Evolutionary conservation across 2,329 filamentous ascomycete genomes (phyloP).

Genomic region (Phaeosphaeriaceae sp.): DNA sequence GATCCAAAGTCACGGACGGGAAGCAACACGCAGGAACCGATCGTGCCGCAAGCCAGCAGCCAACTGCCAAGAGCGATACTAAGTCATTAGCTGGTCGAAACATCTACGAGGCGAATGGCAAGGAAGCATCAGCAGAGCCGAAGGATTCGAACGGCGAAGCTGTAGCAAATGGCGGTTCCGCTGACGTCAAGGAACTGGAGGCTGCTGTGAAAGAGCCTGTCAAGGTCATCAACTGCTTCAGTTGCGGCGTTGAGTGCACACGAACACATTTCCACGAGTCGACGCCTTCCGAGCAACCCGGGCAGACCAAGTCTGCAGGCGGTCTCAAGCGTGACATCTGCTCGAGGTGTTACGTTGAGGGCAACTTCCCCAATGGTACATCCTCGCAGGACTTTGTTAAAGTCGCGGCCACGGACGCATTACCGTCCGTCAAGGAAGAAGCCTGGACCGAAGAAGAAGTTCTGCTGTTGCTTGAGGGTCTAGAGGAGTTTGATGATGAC

Average conservation of each 20-base stretch:
- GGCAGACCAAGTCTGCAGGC: conserved; percentile 59
- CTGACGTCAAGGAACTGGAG: conserved; percentile 70
- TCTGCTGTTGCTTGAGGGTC: conserved; percentile 84
- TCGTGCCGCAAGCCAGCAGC: conserved; percentile 68
- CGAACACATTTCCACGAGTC: conserved; percentile 73
- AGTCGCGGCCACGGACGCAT: conserved; percentile 82
- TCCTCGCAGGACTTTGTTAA: conserved; percentile 83
- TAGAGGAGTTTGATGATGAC: conserved; percentile 94
- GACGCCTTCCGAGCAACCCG: conserved; percentile 61
- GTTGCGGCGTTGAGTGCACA: conserved; percentile 90
- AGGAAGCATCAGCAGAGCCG: conserved; percentile 74
- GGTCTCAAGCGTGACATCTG: conserved; percentile 85
- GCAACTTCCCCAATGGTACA: conserved; percentile 80
- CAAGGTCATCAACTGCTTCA: conserved; percentile 80
- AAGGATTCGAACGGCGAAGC: conserved; percentile 68
- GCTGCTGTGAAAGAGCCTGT: conserved; percentile 67
- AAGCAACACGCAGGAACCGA: conserved; percentile 74
- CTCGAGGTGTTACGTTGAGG: conserved; percentile 87
- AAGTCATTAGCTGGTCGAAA: conserved; percentile 95
- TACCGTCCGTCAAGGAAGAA: conserved; percentile 82
- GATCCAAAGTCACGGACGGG: conserved; percentile 67
- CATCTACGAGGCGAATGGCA: conserved; percentile 91
- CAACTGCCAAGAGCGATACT: conserved; percentile 76
- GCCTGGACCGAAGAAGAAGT: conserved; percentile 87
- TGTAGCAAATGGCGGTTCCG: conserved; percentile 68